Evolutionary conservation across 106 monocot genomes (phyloP), one percentile per base, ranked within the genome.

Genomic region (Platanthera guangdongensis): DNA sequence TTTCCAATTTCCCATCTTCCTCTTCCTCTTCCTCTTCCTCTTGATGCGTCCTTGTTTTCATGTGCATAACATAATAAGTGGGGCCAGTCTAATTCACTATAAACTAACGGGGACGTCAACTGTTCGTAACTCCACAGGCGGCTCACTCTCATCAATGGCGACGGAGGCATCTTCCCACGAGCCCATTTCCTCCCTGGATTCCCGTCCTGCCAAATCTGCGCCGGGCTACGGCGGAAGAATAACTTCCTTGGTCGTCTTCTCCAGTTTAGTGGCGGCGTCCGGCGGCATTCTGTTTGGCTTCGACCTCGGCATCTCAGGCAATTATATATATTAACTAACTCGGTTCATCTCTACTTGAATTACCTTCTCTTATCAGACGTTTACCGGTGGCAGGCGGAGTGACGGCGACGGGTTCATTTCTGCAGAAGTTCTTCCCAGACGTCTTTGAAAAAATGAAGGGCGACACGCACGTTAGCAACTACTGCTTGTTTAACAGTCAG

Each of bases 401-500:
- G 53, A 76, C 79, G 30, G 82, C 82, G 0, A 86, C 81, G 79
- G 79, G 64, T 19, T 70, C 86, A 46, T 86, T 86, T 54, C 68
- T 86, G 72, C 76, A 82, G 79, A 82, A 74, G 47, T 82, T 86
- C 73, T 86, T 86, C 57, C 86, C 86, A 0, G 55, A 32, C 16
- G 82, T 86, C 0, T 76, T 82, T 57, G 8, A 9, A 3, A 76
- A 68, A 28, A 57, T 82, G 85, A 72, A 55, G 25, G 59, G 54
- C 25, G 85, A 82, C 18, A 30, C 78, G 3, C 9, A 12, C 69
- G 50, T 74, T 5, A 85, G 85, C 75, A 81, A 85, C 78, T 85
- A 85, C 78, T 85, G 85, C 74, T 78, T 75, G 81, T 85, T n/a
- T 16, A 57, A 85, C 28, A 85, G 81, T 63, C 81, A 81, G 49